phyloP scores from a whole-genome alignment of 257 asterid genomes.

The Solanum pimpinellifolium region DNA sequence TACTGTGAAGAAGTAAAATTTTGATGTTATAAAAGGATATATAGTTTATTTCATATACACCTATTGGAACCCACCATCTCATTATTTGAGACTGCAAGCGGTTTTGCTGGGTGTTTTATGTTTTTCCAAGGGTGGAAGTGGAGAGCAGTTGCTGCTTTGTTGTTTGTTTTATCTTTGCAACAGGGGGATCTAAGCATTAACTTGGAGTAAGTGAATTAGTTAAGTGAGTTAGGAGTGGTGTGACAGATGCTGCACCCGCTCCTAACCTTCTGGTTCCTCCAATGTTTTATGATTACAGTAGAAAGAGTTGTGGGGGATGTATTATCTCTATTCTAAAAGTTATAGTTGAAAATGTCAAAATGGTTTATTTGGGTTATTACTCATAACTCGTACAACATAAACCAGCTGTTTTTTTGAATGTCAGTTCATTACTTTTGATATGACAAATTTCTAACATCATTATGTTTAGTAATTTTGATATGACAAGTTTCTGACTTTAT shows the following conservation, averaged over 20 bases:
- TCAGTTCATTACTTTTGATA: not conserved
- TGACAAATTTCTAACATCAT: not conserved
- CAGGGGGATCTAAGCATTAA: not conserved
- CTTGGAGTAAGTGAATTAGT: not conserved
- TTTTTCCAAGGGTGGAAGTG: not conserved
- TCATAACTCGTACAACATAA: not conserved
- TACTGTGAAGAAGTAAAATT: not conserved
- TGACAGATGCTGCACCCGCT: not conserved
- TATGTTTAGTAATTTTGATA: not conserved
- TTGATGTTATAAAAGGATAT: not conserved
- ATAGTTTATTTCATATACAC: not conserved
- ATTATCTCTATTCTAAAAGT: not conserved
- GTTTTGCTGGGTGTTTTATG: not conserved
- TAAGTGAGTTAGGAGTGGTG: not conserved
- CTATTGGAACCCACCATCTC: not conserved
- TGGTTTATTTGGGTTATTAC: not conserved
- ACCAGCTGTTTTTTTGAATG: not conserved
- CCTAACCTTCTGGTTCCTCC: not conserved
- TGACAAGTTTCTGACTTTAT: not conserved
- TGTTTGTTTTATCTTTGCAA: not conserved
- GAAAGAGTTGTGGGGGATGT: not conserved
- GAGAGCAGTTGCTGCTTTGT: not conserved
- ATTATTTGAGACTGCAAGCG: not conserved
- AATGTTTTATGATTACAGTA: not conserved
- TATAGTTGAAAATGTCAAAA: not conserved